Base-by-base conservation (phyloP, 2,329 filamentous ascomycete species). In the Alternaria consortialis region DNA sequence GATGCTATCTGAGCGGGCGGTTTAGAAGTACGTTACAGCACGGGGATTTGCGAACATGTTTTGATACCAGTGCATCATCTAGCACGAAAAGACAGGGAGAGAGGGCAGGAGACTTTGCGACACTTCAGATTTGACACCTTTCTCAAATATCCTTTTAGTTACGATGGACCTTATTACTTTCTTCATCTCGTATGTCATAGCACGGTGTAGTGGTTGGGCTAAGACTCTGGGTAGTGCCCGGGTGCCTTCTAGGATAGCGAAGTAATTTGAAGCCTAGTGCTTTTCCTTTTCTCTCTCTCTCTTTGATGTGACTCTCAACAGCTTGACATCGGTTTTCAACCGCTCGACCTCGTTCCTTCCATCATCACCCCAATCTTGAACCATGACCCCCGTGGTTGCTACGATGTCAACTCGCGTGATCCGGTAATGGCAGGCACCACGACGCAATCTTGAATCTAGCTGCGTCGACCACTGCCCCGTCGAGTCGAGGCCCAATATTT, bases 51-150 rank as follows among this genome's bases (percentile, higher is more conserved):
- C 63, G 17, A 62, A 69, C 59, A 63, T 65, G 61, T 73, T 73
- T 74, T 77, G 75, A 78, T 78, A 78, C 75, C 75, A 77, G 74
- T 77, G 75, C 75, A 77, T 71, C 63, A 66, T 64, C 70, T 70
- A 71, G 70, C 73, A 73, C 71, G 64, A 68, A 66, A 68, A 65
- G 55, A 58, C 58, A 59, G 62, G 50, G 63, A 20, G 9, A 15
- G 17, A 40, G 63, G 53, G 60, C 47, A 56, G 53, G 58, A 62
- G 62, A 57, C 42, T 60, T 50, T 53, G 65, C 65, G 58, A 69
- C 65, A 66, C 73, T 75, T 71, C 64, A 69, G 58, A 68, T 60
- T 66, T 70, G 62, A 68, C 67, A 64, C 57, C 60, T 65, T 75
- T 73, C 73, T 68, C 66, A 72, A 42, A 73, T 77, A 76, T 75